phyloP scores from a whole-genome alignment of 441 rosid genomes.

The Populus hybrid region DNA sequence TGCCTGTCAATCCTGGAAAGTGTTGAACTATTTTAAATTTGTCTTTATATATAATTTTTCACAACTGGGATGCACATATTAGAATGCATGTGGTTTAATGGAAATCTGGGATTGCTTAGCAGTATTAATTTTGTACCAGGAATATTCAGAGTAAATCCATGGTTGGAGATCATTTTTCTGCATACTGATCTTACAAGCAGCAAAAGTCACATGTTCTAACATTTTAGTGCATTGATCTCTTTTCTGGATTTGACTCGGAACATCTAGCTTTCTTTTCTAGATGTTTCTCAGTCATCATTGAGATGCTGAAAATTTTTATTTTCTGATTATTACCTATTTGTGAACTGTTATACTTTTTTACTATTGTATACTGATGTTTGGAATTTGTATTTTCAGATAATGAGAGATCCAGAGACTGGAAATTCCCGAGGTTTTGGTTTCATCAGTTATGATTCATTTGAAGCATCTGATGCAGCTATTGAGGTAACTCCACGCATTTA shows the following conservation, averaged over 20 bases:
- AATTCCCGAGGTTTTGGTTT: constrained; percentile 97
- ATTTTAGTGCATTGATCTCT: neutral
- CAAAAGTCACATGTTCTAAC: neutral
- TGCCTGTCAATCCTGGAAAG: neutral
- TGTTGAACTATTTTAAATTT: neutral
- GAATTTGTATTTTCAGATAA: constrained; percentile 51
- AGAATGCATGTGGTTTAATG: neutral
- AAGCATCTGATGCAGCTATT: constrained; percentile 95
- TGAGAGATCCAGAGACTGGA: constrained; percentile 97
- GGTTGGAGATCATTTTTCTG: neutral
- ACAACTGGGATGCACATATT: neutral
- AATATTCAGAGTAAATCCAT: neutral
- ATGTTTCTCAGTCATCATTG: too few relatives aligned
- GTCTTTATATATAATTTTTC: neutral
- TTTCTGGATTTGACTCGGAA: neutral
- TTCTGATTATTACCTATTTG: neutral
- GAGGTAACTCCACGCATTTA: constrained; percentile 44
- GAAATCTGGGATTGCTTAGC: neutral
- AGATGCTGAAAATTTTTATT: too few relatives aligned
- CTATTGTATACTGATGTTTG: constrained; percentile 17
- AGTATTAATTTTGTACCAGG: neutral
- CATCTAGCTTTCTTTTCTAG: neutral
- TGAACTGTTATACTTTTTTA: neutral
- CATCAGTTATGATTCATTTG: constrained; percentile 93
- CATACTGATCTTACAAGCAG: neutral